These are phyloP conservation scores for Conidiobolus incongruus DNA, from an alignment of 371 early-diverging fungal species.

Conservation along the genomic window DNA sequence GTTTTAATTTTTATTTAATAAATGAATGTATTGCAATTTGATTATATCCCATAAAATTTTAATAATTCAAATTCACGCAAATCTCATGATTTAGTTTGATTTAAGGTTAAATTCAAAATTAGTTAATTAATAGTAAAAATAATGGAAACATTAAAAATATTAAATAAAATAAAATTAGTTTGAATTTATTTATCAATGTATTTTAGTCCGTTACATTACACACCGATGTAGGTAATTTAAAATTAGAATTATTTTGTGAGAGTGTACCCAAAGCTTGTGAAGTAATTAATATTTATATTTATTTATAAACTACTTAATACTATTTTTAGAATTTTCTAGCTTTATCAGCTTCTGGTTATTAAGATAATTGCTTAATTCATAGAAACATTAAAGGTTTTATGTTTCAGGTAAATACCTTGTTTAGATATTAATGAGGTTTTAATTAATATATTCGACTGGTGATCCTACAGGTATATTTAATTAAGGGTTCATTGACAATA, in stretches of 20 bases:
- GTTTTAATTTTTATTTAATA: no score
- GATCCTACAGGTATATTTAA: constrained; percentile 5
- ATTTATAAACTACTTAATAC: not conserved
- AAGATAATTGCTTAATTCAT: constrained; percentile 66
- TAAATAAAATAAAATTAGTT: no score
- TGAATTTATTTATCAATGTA: no score
- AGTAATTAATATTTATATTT: constrained; percentile 15
- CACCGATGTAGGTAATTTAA: constrained; percentile 83
- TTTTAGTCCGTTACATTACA: constrained; percentile 53
- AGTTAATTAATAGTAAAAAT: no score
- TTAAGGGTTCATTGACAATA: not conserved
- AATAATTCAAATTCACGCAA: no score
- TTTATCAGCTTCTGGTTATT: constrained; percentile 79
- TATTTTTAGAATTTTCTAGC: constrained; percentile 71
- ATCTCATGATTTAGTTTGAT: no score
- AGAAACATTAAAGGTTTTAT: constrained; percentile 76
- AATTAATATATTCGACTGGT: constrained; percentile 4
- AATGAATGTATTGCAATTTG: no score
- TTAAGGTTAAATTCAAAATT: no score
- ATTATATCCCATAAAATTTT: no score
- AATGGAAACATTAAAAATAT: no score
- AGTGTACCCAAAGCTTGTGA: constrained; percentile 65
- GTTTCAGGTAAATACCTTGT: constrained; percentile 34
- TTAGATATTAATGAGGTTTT: not conserved
- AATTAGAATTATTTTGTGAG: constrained; percentile 62